Evolutionary conservation across 2,329 filamentous ascomycete species (phyloP), one percentile per base, ranked within the genome.

Genomic region (Didymella keratinophila): DNA sequence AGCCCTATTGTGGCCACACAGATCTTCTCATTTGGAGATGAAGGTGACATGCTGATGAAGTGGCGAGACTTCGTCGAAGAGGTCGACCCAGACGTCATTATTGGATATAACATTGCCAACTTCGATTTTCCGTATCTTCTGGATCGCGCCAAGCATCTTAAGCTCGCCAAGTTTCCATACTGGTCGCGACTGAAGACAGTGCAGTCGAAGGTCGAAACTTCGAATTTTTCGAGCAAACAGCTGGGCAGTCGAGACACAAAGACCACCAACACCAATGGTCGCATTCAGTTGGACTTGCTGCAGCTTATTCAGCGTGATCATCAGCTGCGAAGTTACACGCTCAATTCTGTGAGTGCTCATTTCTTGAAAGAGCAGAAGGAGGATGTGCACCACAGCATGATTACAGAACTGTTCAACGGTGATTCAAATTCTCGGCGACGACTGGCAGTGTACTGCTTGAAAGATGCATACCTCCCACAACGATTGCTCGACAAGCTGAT

Each of bases 371-470:
- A 99, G 75, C 95, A 99, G 75, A 99, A 99, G 74, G 95, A 99
- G 78, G 95, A 99, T 78, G 95, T 99, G 2, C 95, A 99, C 73
- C 89, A 99, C 78, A 97, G 93, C 2, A 99, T 99, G 93, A 99
- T 99, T 70, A 99, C 96, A 0, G 96, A 98, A 72, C 81, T 99
- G 3, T 97, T 93, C 83, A 98, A 99, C 74, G 95, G 95, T 61
- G 97, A 95, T 0, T 89, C 93, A 0, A 95, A 99, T 74, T 97
- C 94, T 4, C 83, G 95, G 65, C 87, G 96, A 69, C 89, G 95
- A 78, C 80, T 99, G 47, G 95, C 95, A 1, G 86, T 99, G 1
- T 99, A 99, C 81, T 99, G 95, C 79, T 79, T 99, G 65, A 99
- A 99, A 78, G 96, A 99, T 80, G 95, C 95, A 0, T 99, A 97